Evolutionary conservation across 2,329 filamentous ascomycete species (phyloP).

Genomic region (Mycosphaerella sp.): DNA sequence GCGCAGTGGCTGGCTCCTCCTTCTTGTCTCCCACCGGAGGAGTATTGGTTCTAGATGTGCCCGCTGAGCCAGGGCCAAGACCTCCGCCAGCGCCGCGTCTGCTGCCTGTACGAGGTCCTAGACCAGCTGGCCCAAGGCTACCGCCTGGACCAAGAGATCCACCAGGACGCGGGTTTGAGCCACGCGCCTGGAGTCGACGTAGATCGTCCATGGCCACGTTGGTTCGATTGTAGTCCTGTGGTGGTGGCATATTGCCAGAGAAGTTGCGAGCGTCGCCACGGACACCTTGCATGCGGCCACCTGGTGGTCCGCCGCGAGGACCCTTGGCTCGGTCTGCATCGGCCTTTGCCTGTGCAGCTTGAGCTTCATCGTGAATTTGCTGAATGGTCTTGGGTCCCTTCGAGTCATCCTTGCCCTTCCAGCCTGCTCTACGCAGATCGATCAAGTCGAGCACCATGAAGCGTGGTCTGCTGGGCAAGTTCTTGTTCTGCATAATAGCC

Average conservation of each 20-base stretch:
- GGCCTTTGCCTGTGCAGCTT: slow-evolving; percentile 71
- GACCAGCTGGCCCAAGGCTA: slow-evolving; percentile 47
- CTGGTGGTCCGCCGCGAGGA: slow-evolving; percentile 58
- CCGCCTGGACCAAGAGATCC: slow-evolving; percentile 71
- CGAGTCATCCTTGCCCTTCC: slow-evolving; percentile 87
- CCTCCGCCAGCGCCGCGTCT: slow-evolving; percentile 42
- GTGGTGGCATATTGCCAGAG: slow-evolving; percentile 60
- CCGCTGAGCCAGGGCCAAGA: slow-evolving; percentile 53
- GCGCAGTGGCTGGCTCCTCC: slow-evolving; percentile 59
- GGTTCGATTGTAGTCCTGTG: slow-evolving; percentile 65
- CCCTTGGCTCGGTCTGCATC: slow-evolving; percentile 52
- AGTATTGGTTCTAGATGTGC: slow-evolving; percentile 83
- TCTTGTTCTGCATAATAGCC: slow-evolving; percentile 70
- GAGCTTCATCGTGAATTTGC: slow-evolving; percentile 79
- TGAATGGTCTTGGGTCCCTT: slow-evolving; percentile 97
- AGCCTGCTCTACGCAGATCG: slow-evolving; percentile 70
- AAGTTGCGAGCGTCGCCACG: slow-evolving; percentile 85
- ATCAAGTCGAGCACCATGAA: slow-evolving; percentile 97
- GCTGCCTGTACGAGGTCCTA: slow-evolving; percentile 85
- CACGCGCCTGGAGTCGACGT: slow-evolving; percentile 67
- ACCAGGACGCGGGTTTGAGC: slow-evolving; percentile 53
- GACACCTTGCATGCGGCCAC: slow-evolving; percentile 65
- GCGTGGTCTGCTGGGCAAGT: slow-evolving; percentile 73
- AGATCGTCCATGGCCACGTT: slow-evolving; percentile 89
- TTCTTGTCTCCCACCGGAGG: slow-evolving; percentile 62